Evolutionary conservation across 257 asterid species (phyloP), one percentile per base, ranked within the genome.

Genomic region (Jacaranda mimosifolia): DNA sequence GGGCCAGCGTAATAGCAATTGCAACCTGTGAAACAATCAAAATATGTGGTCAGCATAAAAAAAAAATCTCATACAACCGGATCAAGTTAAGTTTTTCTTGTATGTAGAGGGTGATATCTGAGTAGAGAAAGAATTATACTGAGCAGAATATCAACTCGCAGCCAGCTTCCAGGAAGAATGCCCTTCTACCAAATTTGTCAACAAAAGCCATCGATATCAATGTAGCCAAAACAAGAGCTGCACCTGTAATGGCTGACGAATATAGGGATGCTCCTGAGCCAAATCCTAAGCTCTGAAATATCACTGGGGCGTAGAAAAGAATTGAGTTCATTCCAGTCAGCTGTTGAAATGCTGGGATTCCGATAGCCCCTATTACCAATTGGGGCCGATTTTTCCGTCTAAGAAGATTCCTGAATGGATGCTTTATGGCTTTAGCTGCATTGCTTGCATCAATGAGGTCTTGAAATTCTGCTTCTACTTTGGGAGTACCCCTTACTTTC

Each of bases 261-360:
- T 75, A 80, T 6, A 91, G 70, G 0, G 95, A 52, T 0, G 93
- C 90, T 6, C 81, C 74, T 0, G 91, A 75, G 7, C 94, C 94
- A 42, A 92, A 87, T 3, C 97, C 97, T 60, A 92, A 53, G 79
- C 89, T 92, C 82, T 89, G 89, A 70, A 92, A 92, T 15, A 92
- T 82, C 40, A 92, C 97, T 0, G 97, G 97, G 7, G 96, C 86
- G 12, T 92, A 92, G 77, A 91, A 91, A 3, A 91, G 88, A 73
- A 91, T 91, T 40, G 96, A 83, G 83, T 91, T 91, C 38, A 52
- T 79, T 13, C 96, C 97, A 1, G 96, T 91, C 36, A 91, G 92
- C 55, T 90, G 96, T 71, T 91, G 97, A 70, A 91, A 91, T 17
- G 94, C 96, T 9, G 97, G 97, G 55, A 91, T 88, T 0, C 85